phyloP scores from a whole-genome alignment of 2,329 filamentous ascomycete species.

The Grosmannia serpens region DNA sequence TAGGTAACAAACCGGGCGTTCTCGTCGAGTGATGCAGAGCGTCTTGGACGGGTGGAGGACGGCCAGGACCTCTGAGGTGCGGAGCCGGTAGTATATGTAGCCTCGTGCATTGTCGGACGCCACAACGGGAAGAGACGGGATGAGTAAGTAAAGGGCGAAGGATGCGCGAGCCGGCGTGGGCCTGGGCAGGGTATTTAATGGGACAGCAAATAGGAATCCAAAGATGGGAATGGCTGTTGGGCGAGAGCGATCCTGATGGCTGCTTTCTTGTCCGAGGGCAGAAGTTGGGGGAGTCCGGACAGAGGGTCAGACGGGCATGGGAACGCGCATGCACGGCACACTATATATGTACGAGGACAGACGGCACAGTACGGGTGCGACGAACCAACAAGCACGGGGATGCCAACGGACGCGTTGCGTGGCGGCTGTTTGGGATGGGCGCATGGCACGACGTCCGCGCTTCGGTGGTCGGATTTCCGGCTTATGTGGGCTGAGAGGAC shows the following conservation, averaged over 20 bases:
- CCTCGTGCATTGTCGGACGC: neutral
- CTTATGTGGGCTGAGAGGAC: neutral
- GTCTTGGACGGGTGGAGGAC: neutral
- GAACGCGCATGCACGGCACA: neutral
- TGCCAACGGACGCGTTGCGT: neutral
- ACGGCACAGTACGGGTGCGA: neutral
- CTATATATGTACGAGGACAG: neutral
- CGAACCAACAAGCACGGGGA: neutral
- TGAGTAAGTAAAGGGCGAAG: neutral
- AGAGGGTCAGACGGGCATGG: too few species aligned
- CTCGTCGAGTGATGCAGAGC: constrained; percentile 7
- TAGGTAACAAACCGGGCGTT: constrained; percentile 26
- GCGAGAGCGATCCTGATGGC: neutral
- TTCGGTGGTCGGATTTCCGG: neutral
- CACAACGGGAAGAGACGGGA: neutral
- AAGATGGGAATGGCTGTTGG: neutral
- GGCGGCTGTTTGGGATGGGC: neutral
- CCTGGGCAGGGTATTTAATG: neutral
- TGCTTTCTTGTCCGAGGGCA: neutral
- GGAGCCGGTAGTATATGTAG: neutral
- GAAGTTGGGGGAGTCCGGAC: neutral
- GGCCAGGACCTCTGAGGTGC: neutral
- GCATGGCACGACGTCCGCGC: neutral
- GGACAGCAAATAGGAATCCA: neutral
- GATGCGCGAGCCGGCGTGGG: neutral